Evolutionary conservation across 495 filamentous ascomycete genomes (phyloP).

Genomic region (Neurospora sp.): DNA sequence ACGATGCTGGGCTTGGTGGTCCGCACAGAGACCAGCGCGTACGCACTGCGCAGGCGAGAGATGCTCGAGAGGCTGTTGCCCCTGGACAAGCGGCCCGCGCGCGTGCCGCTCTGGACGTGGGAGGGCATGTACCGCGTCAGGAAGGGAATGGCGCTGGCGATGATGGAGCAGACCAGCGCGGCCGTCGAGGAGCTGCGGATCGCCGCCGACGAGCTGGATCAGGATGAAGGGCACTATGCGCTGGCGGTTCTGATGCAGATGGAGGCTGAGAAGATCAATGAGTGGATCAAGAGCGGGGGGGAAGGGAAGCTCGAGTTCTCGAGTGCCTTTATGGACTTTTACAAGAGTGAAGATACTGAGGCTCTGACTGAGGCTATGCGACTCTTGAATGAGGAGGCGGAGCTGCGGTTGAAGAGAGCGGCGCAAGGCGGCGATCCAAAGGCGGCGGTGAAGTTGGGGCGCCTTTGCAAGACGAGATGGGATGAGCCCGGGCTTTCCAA

Average conservation of each 20-base stretch:
- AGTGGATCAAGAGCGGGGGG: slow-evolving; percentile 1
- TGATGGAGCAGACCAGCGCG: slow-evolving; percentile 2
- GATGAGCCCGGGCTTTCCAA: neutral
- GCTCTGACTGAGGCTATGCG: neutral
- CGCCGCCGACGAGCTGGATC: slow-evolving; percentile 21
- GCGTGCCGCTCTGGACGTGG: slow-evolving; percentile 22
- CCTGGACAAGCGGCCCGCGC: neutral
- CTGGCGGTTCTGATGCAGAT: slow-evolving; percentile 17
- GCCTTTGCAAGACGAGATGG: neutral
- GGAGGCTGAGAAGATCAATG: slow-evolving; percentile 6
- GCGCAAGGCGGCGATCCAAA: neutral
- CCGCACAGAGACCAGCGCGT: neutral
- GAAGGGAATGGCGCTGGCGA: slow-evolving; percentile 13
- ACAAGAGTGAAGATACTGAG: neutral
- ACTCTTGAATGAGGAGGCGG: neutral
- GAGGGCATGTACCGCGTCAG: slow-evolving; percentile 17
- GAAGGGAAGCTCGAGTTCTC: neutral
- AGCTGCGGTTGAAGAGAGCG: neutral
- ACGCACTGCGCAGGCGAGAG: neutral
- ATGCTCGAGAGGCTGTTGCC: neutral
- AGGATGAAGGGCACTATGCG: slow-evolving; percentile 7
- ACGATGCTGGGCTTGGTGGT: neutral
- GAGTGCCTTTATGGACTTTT: neutral
- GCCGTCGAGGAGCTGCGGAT: slow-evolving; percentile 15
- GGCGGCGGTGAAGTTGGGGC: neutral